Percentiles rank a stretch among this genome's conserved stretches.
Evolutionary conservation across 768 basidiomycete genomes (phyloP).

Genomic region (Hemileccinum impolitum): DNA sequence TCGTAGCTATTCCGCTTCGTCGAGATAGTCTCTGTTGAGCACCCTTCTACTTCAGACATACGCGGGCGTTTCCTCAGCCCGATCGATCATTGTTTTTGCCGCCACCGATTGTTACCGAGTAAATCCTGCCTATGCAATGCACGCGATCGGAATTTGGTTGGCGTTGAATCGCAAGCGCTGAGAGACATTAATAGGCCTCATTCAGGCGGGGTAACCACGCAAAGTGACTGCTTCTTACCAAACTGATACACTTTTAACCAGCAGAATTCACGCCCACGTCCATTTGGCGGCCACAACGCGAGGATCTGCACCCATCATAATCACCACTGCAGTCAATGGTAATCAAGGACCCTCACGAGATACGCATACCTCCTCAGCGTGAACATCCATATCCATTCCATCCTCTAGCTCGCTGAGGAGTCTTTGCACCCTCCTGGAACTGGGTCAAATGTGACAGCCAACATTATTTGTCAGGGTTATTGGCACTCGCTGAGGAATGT

Average conservation of each 20-base stretch:
- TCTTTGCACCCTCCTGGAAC: constrained; percentile 3
- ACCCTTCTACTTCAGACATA: too few species aligned
- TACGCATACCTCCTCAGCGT: constrained; percentile 18
- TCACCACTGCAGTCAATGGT: constrained; percentile 1
- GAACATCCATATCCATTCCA: constrained; percentile 32
- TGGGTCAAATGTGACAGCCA: constrained; percentile 7
- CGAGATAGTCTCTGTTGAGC: too few species aligned
- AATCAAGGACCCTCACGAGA: constrained; percentile 13
- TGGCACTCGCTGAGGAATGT: constrained; percentile 30
- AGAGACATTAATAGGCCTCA: too few species aligned
- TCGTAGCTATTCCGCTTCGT: too few species aligned
- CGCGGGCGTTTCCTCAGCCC: too few species aligned
- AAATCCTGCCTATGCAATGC: too few species aligned
- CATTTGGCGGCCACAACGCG: constrained; percentile 6
- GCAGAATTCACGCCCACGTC: constrained; percentile 19
- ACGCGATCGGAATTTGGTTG: too few species aligned
- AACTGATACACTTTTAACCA: not conserved
- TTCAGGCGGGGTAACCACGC: too few species aligned
- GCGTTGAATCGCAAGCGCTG: too few species aligned
- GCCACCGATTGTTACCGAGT: too few species aligned
- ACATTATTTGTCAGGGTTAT: constrained; percentile 30
- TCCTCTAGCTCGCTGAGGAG: constrained; percentile 37
- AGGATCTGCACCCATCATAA: constrained; percentile 13
- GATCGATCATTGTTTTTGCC: too few species aligned
- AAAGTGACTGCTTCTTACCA: too few species aligned